Percentiles rank a stretch among this genome's conserved stretches.
Evolutionary conservation across 768 basidiomycete species (phyloP).

Genomic region (Dentipellis sp.): DNA sequence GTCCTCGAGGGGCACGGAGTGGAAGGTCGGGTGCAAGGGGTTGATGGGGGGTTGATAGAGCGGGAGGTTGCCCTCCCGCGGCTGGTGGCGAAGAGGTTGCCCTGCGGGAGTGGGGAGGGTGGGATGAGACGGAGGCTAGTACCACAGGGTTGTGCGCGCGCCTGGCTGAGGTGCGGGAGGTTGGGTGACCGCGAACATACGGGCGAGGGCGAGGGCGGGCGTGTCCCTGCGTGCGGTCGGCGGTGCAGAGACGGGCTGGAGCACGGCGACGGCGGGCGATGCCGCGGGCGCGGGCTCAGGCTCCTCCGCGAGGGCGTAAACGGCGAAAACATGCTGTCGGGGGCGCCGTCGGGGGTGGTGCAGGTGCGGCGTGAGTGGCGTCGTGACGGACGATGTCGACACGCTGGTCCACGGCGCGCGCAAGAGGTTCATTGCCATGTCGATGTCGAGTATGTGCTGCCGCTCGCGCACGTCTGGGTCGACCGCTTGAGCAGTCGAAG

Average conservation of each 20-base stretch:
- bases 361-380: slow-evolving; percentile 12
- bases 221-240: too few species aligned
- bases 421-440: slow-evolving; percentile 80
- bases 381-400: slow-evolving; percentile 7
- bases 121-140: slow-evolving; percentile 31
- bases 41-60: slow-evolving; percentile 54
- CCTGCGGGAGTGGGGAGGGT: background rate
- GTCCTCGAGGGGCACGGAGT: slow-evolving; percentile 72
- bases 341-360: slow-evolving; percentile 17
- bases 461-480: slow-evolving; percentile 75
- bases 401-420: slow-evolving; percentile 60
- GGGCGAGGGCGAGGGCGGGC: background rate
- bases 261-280: slow-evolving; percentile 23
- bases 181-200: background rate
- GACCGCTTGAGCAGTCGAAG: too few species aligned
- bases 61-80: slow-evolving; percentile 40
- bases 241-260: slow-evolving; percentile 1
- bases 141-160: slow-evolving; percentile 42
- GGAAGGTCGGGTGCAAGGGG: slow-evolving; percentile 44
- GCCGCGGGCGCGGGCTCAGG: slow-evolving; percentile 36
- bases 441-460: slow-evolving; percentile 89
- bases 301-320: slow-evolving; percentile 39
- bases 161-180: slow-evolving; percentile 6
- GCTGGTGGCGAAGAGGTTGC: background rate
- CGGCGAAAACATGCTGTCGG: slow-evolving; percentile 27